Base-by-base conservation (phyloP, 208 protist genomes). In the Acanthamoeba polyphaga region DNA sequence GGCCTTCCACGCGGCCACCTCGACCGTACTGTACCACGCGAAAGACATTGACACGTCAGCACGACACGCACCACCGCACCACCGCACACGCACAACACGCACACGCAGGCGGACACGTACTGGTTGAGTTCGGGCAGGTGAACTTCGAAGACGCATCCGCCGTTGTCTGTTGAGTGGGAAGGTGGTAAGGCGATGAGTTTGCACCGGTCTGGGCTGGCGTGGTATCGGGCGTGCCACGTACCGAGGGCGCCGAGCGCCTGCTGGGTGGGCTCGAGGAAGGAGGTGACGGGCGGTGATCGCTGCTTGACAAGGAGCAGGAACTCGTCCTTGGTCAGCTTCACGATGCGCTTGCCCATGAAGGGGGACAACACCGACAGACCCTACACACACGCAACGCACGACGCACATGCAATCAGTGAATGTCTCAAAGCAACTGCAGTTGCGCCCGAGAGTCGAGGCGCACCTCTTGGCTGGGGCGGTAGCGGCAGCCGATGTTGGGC, bases 301-400 rank as follows among this genome's bases (percentile, higher is more conserved):
- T 91, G 51, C 58, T 43, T 91, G 84, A 72, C 43, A 22, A 91
- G 51, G 29, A 91, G n/a, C 58, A 91, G 84, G 43, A 91, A 91
- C 84, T 91, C 84, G 29, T 64, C 84, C 32, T 70, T 66, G 34
- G 58, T 91, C 43, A 91, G 51, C 32, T 70, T 32, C 13, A 91
- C 34, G 17, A 51, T 70, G 10, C 84, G 51, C 84, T 91, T 91
- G 84, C 17, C 43, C 84, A 91, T 72, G 84, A 70, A 46, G 22
- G 84, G 84, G 27, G 34, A 70, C 84, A 70, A 22, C 58, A 91
- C 51, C 15, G 51, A 51, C 38, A 91, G 51, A 49, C 84, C 76
- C 76, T 85, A 32, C 5, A 43, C 38, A 38, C 38, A 38, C 38
- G 38, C 38, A 38, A 38, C 38, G 38, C 55, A 60, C 55, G 10